These are phyloP conservation scores for Bipolaris zeicola DNA, from an alignment of 2,329 filamentous ascomycete genomes.

Conservation along the genomic window DNA sequence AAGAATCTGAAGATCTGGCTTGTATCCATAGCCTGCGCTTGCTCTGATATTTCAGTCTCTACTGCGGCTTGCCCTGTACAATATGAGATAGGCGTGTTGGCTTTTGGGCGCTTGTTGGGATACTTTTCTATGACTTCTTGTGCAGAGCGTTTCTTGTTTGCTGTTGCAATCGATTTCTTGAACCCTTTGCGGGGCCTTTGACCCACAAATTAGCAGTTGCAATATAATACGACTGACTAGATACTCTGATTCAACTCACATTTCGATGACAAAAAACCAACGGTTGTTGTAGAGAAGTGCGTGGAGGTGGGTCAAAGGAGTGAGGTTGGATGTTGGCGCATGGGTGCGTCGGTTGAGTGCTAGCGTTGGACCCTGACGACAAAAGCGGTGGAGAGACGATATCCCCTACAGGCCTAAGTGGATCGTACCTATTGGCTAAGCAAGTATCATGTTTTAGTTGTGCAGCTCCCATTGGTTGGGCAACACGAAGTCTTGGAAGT, in stretches of 20 bases:
- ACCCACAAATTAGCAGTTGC: constrained; percentile 1
- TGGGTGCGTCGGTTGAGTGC: background rate
- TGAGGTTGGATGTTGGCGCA: constrained; percentile 11
- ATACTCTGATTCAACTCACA: constrained; percentile 5
- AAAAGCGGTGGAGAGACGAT: constrained; percentile 9
- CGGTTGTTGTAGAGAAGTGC: background rate
- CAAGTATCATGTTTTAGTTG: background rate
- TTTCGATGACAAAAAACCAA: background rate
- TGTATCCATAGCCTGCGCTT: background rate
- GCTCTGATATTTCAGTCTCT: background rate
- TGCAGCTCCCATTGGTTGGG: too few species aligned
- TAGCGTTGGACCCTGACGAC: background rate
- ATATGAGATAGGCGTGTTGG: background rate
- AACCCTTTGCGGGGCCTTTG: constrained; percentile 9
- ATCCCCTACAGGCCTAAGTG: background rate
- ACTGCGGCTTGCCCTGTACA: background rate
- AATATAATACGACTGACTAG: background rate
- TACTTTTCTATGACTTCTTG: background rate
- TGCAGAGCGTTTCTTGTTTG: constrained; percentile 8
- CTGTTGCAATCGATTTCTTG: constrained; percentile 3
- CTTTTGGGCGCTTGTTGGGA: constrained; percentile 15
- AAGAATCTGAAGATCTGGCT: constrained; percentile 26
- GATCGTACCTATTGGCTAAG: background rate
- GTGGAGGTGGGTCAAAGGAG: constrained; percentile 9
- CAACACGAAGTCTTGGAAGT: too few species aligned